A percentile compares a stretch with the other conserved stretches of the same genome.
These are phyloP conservation scores for Neofusicoccum parvum DNA, from an alignment of 2,329 filamentous ascomycete genomes.

Conservation along the genomic window DNA sequence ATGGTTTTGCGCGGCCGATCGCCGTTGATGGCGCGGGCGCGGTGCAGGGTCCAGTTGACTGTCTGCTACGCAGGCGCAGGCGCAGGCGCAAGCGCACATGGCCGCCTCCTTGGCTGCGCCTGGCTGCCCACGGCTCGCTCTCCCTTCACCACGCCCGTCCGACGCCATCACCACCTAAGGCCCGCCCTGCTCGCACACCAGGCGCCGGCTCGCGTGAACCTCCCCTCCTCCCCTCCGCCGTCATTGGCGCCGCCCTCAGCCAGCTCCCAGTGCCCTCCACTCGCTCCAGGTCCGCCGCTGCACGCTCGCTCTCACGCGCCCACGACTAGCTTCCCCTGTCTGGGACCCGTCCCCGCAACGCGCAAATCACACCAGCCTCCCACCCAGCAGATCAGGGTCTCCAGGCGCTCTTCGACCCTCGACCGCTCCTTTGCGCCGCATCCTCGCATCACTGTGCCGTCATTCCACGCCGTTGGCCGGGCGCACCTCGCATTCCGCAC, in stretches of 20 bases:
- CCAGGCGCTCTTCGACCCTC: background rate
- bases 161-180: background rate
- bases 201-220: constrained; percentile 16
- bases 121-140: constrained; percentile 1
- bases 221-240: constrained; percentile 5
- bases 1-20: constrained; percentile 15
- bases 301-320: constrained; percentile 5
- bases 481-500: background rate
- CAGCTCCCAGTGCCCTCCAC: background rate
- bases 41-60: constrained; percentile 5
- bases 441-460: constrained; percentile 4
- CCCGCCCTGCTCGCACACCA: constrained; percentile 6
- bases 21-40: constrained; percentile 11
- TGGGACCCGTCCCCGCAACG: constrained; percentile 18
- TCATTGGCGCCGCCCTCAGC: constrained; percentile 3
- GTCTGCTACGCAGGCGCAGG: background rate
- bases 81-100: background rate
- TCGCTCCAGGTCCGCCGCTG: constrained; percentile 11
- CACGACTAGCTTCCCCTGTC: constrained; percentile 22
- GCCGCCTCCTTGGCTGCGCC: constrained; percentile 11
- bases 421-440: constrained; percentile 14
- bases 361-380: constrained; percentile 18
- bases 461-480: background rate
- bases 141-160: constrained; percentile 13
- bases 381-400: constrained; percentile 20